Percentiles rank a stretch among this genome's conserved stretches.
Evolutionary conservation across 2,329 filamentous ascomycete genomes (phyloP).

Genomic region (Rutstroemia sp.): DNA sequence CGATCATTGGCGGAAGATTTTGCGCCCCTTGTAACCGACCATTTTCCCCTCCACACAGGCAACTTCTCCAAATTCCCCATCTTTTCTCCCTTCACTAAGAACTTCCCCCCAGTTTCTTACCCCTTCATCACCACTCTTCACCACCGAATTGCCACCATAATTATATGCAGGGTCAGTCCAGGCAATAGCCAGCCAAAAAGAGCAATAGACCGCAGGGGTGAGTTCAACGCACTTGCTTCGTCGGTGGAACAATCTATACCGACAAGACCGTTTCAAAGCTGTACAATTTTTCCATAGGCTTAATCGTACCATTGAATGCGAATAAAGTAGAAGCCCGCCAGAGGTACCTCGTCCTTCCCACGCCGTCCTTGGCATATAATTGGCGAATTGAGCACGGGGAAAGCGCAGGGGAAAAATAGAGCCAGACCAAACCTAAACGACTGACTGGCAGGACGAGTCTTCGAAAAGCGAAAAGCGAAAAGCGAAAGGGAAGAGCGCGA

Average conservation of each 20-base stretch:
- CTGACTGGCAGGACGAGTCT: too few species aligned
- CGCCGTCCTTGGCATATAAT: background rate
- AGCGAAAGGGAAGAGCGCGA: background rate
- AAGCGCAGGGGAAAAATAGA: too few species aligned
- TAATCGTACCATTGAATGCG: background rate
- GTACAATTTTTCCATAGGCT: slow-evolving; percentile 6
- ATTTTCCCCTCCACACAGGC: background rate
- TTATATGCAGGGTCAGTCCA: slow-evolving; percentile 3
- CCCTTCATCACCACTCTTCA: background rate
- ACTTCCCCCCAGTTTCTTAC: background rate
- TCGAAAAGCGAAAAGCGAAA: too few species aligned
- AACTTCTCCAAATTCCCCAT: slow-evolving; percentile 10
- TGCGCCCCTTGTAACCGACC: slow-evolving; percentile 2
- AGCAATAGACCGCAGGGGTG: background rate
- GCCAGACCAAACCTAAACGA: too few species aligned
- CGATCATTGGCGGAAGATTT: slow-evolving; percentile 10
- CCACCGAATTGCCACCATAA: background rate
- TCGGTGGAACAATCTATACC: slow-evolving; percentile 12
- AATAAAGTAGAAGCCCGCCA: too few species aligned
- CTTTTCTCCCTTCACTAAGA: slow-evolving; percentile 3
- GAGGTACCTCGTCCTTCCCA: background rate
- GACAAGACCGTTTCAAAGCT: background rate
- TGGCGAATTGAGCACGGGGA: background rate
- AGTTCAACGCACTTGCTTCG: background rate
- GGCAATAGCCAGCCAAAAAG: background rate